phyloP scores from a whole-genome alignment of 2,329 filamentous ascomycete species.

The Periconia sp. region DNA sequence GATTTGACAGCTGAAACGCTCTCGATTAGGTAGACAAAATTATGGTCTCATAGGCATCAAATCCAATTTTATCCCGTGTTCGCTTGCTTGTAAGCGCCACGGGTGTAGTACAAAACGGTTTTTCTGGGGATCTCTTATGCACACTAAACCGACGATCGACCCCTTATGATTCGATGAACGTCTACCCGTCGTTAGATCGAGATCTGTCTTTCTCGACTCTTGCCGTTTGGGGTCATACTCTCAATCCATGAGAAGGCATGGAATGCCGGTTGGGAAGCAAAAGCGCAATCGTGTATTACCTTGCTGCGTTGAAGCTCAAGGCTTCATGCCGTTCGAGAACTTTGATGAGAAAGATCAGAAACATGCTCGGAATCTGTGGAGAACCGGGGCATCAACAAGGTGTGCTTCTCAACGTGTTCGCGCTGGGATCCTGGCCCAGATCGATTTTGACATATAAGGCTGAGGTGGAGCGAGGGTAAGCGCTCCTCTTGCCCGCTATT shows the following conservation, averaged over 20 bases:
- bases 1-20: background rate
- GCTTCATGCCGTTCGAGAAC: background rate
- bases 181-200: no score
- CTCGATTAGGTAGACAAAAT: background rate
- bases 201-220: no score
- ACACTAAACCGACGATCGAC: background rate
- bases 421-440: background rate
- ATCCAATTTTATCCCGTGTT: background rate
- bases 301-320: background rate
- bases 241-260: no score
- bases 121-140: background rate
- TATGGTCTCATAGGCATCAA: background rate
- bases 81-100: background rate
- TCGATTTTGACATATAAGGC: background rate
- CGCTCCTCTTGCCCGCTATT: no score
- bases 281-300: background rate
- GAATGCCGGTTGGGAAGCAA: no score
- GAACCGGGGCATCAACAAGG: background rate
- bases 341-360: background rate
- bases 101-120: background rate
- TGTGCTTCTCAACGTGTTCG: background rate
- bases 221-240: no score
- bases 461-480: no score
- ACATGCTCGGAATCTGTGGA: background rate
- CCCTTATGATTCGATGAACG: background rate